phyloP scores from a whole-genome alignment of 257 asterid species.

The Handroanthus guayacan region DNA sequence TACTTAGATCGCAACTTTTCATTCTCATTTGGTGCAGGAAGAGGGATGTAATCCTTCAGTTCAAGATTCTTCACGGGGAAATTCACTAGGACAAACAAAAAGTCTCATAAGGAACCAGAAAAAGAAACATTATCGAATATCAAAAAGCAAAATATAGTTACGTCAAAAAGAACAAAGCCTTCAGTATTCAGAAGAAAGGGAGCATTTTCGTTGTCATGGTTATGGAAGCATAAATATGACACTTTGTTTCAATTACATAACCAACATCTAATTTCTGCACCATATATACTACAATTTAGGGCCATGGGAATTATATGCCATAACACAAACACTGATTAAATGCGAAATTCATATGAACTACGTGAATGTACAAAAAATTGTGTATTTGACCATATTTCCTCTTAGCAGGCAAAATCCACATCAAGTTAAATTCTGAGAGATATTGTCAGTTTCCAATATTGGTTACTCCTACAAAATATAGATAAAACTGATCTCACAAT shows the following conservation, averaged over 20 bases:
- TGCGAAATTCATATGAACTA: neutral
- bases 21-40: conserved; percentile 69
- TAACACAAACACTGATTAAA: neutral
- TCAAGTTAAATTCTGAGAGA: neutral
- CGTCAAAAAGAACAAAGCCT: neutral
- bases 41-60: conserved; percentile 88
- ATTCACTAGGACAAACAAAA: conserved; percentile 56
- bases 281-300: neutral
- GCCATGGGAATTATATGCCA: neutral
- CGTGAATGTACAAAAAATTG: neutral
- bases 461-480: neutral
- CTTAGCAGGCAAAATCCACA: conserved; percentile 1
- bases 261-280: neutral
- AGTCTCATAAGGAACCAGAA: neutral
- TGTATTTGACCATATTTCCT: neutral
- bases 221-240: neutral
- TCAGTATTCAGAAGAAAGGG: neutral
- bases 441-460: conserved; percentile 1
- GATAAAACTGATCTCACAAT: neutral
- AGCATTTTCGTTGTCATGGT: neutral
- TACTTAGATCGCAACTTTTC: conserved; percentile 79
- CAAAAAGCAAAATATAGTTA: neutral
- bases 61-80: conserved; percentile 99
- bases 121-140: conserved; percentile 5
- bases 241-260: neutral